Conservation (phyloP, 2,329 filamentous ascomycete genomes). For the Chaetomiaceae sp. region DNA sequence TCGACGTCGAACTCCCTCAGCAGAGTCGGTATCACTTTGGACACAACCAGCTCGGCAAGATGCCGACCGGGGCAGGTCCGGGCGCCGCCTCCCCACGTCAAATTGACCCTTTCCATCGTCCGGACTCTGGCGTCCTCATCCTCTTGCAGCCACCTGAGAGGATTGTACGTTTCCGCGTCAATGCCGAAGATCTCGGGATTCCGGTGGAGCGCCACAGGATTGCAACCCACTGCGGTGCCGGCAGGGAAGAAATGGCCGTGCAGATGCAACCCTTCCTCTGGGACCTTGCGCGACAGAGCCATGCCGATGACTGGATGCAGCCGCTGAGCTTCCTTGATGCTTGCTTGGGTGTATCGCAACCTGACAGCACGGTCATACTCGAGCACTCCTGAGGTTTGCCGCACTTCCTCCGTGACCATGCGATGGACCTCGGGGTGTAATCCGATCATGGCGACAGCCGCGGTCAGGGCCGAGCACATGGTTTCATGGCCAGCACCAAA, state of each 20-base stretch:
- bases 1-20: conserved; percentile 43
- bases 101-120: conserved; percentile 44
- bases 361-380: conserved; percentile 26
- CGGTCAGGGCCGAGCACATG: conserved; percentile 48
- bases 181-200: conserved; percentile 46
- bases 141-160: conserved; percentile 44
- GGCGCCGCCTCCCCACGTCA: conserved; percentile 50
- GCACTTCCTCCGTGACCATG: conserved; percentile 32
- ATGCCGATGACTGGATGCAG: conserved; percentile 49
- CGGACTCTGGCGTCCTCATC: conserved; percentile 28
- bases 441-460: conserved; percentile 45
- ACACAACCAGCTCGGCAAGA: conserved; percentile 47
- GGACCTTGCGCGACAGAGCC: conserved; percentile 45
- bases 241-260: conserved; percentile 40
- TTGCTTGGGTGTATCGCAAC: conserved; percentile 39
- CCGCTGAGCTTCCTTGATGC: conserved; percentile 48
- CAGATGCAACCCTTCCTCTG: conserved; percentile 34
- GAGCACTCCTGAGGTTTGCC: neutral
- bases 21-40: conserved; percentile 40
- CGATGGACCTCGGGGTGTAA: conserved; percentile 34
- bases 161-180: conserved; percentile 41
- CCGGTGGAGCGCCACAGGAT: conserved; percentile 46
- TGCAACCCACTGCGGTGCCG: conserved; percentile 48
- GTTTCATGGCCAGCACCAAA: conserved; percentile 55
- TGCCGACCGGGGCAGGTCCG: conserved; percentile 48